phyloP scores from a whole-genome alignment of 2,329 filamentous ascomycete genomes.

The Botrytis galanthina region DNA sequence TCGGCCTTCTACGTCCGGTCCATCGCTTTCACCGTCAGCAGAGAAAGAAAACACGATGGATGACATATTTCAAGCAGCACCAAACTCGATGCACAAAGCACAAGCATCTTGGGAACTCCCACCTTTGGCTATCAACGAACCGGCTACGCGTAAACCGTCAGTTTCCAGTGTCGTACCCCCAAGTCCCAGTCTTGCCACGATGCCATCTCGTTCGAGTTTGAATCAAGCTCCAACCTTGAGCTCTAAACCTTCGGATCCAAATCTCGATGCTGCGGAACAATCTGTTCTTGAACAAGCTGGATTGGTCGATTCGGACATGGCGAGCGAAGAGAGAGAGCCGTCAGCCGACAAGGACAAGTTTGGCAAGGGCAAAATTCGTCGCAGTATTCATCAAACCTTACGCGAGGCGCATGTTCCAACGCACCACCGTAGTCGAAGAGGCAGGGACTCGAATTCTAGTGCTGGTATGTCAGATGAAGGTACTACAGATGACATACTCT shows the following conservation, averaged over 20 bases:
- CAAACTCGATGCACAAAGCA: constrained; percentile 44
- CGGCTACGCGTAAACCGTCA: constrained; percentile 43
- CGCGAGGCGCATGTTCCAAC: constrained; percentile 70
- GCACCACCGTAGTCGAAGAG: constrained; percentile 71
- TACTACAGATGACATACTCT: constrained; percentile 63
- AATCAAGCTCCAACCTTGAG: constrained; percentile 39
- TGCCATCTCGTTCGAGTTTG: constrained; percentile 40
- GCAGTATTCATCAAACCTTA: constrained; percentile 85
- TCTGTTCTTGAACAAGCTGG: constrained; percentile 67
- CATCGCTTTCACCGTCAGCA: constrained; percentile 30
- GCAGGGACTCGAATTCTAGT: constrained; percentile 68
- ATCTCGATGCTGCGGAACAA: constrained; percentile 61
- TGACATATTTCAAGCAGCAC: constrained; percentile 51
- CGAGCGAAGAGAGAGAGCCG: constrained; percentile 39
- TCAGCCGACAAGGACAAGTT: constrained; percentile 37
- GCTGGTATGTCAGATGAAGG: constrained; percentile 46
- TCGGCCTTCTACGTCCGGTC: constrained; percentile 38
- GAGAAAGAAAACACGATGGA: constrained; percentile 43
- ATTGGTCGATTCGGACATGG: constrained; percentile 51
- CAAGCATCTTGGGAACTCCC: constrained; percentile 47
- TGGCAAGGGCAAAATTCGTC: constrained; percentile 58
- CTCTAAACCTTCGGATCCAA: constrained; percentile 22
- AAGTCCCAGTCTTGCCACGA: constrained; percentile 31
- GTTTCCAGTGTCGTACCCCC: constrained; percentile 44
- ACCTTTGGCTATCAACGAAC: constrained; percentile 41